Evolutionary conservation across 169 alveolate genomes (phyloP), one percentile per base, ranked within the genome.

Genomic region (Perkinsus marinus): DNA sequence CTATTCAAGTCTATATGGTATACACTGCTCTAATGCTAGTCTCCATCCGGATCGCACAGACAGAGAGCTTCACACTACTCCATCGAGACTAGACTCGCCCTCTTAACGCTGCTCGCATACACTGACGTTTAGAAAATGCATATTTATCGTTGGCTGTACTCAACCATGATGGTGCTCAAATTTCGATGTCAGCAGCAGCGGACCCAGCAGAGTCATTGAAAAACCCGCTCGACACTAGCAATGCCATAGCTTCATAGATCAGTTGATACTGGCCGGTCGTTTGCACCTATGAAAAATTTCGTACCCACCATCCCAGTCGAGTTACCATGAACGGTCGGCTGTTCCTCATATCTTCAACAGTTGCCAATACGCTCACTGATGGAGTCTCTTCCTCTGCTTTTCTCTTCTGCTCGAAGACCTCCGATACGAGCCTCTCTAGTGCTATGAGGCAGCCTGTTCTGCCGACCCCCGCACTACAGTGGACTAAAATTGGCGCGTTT

Each of bases 381-480:
- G 79, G 34, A 16, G 79, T 57, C 37, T 30, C 79, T 57, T 16
- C 30, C 34, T 57, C 22, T 43, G 68, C 68, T 2, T 26, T 57
- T 30, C 22, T 30, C 79, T 19, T 57, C 79, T 57, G 37, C 79
- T 41, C 46, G 19, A 41, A 6, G 10, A 30, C 79, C 79, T 57
- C 79, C 34, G 79, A 19, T 2, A 57, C 79, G 26, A 57, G 79
- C 79, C 79, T 2, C 79, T 57, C 79, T 30, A 96, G 92, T 7
- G 97, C 96, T 68, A 97, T 95, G 26, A 96, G 92, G 91, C 97
- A 95, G 37, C 98, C 98, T 39, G 98, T 96, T 90, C 98, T 94
- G 0, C 98, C 98, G 30, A 95, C 95, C 37, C 98, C 98, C 0
- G 98, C 98, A 90, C 96, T 93, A 91, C 98, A 97, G 92, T 96